Evolutionary conservation across 306 rosid species (phyloP).

Genomic region (Pterocarpus santalinus): DNA sequence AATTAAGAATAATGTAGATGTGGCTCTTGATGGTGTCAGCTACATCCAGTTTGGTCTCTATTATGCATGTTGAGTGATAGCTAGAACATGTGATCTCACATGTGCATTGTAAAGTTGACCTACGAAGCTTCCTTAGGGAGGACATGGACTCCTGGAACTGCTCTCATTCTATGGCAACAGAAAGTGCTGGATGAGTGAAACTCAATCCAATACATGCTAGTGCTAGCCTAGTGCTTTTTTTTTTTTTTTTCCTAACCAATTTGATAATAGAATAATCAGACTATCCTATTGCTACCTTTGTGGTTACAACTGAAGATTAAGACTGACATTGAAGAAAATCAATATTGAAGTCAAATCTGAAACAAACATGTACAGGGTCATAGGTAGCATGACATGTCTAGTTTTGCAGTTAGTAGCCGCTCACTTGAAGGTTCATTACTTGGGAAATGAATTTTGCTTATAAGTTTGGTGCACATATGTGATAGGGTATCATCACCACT

Average conservation of each 20-base stretch:
- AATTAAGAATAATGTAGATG: slow-evolving; percentile 18
- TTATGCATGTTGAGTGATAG: slow-evolving; percentile 22
- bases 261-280: background rate
- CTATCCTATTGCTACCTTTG: background rate
- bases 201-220: background rate
- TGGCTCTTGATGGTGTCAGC: slow-evolving; percentile 20
- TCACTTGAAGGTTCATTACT: background rate
- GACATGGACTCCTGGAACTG: background rate
- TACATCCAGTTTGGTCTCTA: slow-evolving; percentile 23
- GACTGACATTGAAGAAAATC: background rate
- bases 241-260: slow-evolving; percentile 4
- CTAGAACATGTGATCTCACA: slow-evolving; percentile 29
- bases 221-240: background rate
- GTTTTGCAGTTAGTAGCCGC: background rate
- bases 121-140: slow-evolving; percentile 1
- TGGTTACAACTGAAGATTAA: background rate
- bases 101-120: slow-evolving; percentile 9
- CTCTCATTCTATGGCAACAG: background rate
- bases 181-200: background rate
- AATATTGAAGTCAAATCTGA: background rate
- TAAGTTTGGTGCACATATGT: background rate
- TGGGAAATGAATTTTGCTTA: background rate
- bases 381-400: background rate
- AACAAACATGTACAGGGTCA: background rate
- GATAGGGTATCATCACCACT: background rate